Evolutionary conservation across 2,329 filamentous ascomycete genomes (phyloP).

Genomic region (Colletotrichum lupini): DNA sequence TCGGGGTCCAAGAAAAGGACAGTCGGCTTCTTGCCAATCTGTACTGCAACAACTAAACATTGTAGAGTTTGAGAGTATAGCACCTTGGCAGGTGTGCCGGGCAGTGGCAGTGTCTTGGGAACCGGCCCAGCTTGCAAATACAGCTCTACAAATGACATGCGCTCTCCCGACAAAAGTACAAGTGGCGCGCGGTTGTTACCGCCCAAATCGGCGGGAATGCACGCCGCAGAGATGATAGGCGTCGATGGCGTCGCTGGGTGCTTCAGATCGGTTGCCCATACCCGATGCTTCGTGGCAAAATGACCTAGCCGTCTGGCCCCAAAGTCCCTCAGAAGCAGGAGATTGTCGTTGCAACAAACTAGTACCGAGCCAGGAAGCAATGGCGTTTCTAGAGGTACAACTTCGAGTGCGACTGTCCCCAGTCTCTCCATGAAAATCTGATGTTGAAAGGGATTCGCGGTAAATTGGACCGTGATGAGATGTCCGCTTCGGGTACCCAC

Average conservation of each 20-base stretch:
- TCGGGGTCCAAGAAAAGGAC: constrained; percentile 68
- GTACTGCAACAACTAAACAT: constrained; percentile 65
- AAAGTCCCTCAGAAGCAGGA: constrained; percentile 56
- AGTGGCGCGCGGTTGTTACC: constrained; percentile 53
- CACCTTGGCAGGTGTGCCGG: constrained; percentile 61
- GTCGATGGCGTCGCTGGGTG: constrained; percentile 58
- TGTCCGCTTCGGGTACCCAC: constrained; percentile 65
- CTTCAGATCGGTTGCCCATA: constrained; percentile 64
- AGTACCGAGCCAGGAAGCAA: constrained; percentile 46
- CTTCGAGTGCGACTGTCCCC: constrained; percentile 49
- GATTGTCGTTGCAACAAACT: constrained; percentile 59
- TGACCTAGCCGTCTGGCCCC: constrained; percentile 40
- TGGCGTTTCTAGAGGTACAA: constrained; percentile 41
- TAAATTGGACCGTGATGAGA: constrained; percentile 53
- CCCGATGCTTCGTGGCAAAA: constrained; percentile 54
- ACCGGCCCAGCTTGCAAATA: constrained; percentile 57
- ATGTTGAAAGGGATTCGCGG: constrained; percentile 38
- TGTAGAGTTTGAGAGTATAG: constrained; percentile 66
- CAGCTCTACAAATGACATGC: constrained; percentile 65
- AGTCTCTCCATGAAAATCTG: constrained; percentile 46
- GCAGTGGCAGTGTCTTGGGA: constrained; percentile 59
- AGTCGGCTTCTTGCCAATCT: constrained; percentile 55
- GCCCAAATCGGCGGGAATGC: constrained; percentile 53
- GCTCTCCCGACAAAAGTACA: constrained; percentile 60
- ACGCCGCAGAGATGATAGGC: constrained; percentile 59